Evolutionary conservation across 768 basidiomycete genomes (phyloP).

Genomic region (Dioszegia aurantiaca): DNA sequence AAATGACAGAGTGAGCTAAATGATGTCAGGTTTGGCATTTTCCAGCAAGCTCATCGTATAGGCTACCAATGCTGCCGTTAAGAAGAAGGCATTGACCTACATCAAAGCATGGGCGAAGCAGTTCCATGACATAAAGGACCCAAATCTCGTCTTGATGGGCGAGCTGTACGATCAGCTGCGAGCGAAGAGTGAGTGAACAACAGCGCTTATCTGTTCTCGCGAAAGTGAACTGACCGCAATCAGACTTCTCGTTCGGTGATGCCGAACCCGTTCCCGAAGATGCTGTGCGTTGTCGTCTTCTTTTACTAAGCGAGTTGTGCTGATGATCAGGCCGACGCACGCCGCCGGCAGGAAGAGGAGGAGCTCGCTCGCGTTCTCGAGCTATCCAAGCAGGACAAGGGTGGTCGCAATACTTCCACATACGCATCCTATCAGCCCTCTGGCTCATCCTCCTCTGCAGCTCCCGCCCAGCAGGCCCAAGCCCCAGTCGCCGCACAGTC

Average conservation of each 20-base stretch:
- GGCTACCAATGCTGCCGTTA: constrained; percentile 91
- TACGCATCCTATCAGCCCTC: constrained; percentile 23
- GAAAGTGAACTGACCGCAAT: too few species aligned
- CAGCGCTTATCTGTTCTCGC: too few species aligned
- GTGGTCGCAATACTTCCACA: constrained; percentile 60
- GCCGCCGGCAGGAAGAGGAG: constrained; percentile 81
- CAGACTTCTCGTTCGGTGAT: constrained; percentile 38
- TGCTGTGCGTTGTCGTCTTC: constrained; percentile 26
- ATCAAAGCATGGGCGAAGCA: constrained; percentile 81
- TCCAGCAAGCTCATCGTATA: constrained; percentile 46
- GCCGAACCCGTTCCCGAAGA: constrained; percentile 37
- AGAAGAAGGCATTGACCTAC: constrained; percentile 66
- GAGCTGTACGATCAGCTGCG: constrained; percentile 79
- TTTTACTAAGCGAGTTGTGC: not conserved
- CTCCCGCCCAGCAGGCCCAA: constrained; percentile 40
- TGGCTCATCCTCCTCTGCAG: constrained; percentile 16
- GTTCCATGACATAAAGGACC: constrained; percentile 66
- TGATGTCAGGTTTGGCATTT: not conserved
- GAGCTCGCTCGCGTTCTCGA: constrained; percentile 89
- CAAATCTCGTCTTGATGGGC: constrained; percentile 81
- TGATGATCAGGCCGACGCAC: constrained; percentile 63
- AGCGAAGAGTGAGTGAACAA: constrained; percentile 65
- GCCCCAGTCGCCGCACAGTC: constrained; percentile 40
- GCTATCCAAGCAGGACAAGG: constrained; percentile 87
- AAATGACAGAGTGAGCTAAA: constrained; percentile 68